phyloP scores from a whole-genome alignment of 1,284 basidiomycete species.

The Sanghuangporus baumii region DNA sequence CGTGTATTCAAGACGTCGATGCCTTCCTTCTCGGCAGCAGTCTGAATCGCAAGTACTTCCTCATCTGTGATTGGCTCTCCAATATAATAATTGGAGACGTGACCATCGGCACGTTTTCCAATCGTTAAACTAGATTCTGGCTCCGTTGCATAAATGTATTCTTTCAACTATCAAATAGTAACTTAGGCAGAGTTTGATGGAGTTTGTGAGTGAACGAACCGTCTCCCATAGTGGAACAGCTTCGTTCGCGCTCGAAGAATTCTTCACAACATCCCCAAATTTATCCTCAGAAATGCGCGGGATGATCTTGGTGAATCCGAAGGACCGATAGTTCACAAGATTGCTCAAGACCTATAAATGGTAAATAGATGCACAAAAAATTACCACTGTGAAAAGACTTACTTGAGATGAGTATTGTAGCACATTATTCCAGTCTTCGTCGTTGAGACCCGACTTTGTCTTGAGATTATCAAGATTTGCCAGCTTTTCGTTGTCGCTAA shows the following conservation, averaged over 20 bases:
- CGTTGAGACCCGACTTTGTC: slow-evolving; percentile 43
- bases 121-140: slow-evolving; percentile 68
- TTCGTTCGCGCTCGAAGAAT: slow-evolving; percentile 50
- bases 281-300: slow-evolving; percentile 58
- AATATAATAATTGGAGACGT: slow-evolving; percentile 79
- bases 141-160: slow-evolving; percentile 60
- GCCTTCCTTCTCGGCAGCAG: slow-evolving; percentile 63
- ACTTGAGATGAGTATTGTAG: slow-evolving; percentile 74
- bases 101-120: slow-evolving; percentile 71
- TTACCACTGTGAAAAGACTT: slow-evolving; percentile 15
- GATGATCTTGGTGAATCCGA: slow-evolving; percentile 80
- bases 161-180: slow-evolving; percentile 47
- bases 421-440: slow-evolving; percentile 61
- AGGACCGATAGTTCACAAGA: slow-evolving; percentile 72
- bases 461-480: slow-evolving; percentile 52
- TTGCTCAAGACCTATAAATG: slow-evolving; percentile 61
- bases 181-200: background rate
- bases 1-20: slow-evolving; percentile 80
- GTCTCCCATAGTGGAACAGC: slow-evolving; percentile 58
- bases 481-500: slow-evolving; percentile 55
- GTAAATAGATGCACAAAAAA: slow-evolving; percentile 13
- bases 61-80: slow-evolving; percentile 64
- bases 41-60: slow-evolving; percentile 71
- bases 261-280: slow-evolving; percentile 58
- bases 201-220: slow-evolving; percentile 31